Evolutionary conservation across 139 green algal genomes (phyloP).

Genomic region (Tetradesmus obliquus): DNA sequence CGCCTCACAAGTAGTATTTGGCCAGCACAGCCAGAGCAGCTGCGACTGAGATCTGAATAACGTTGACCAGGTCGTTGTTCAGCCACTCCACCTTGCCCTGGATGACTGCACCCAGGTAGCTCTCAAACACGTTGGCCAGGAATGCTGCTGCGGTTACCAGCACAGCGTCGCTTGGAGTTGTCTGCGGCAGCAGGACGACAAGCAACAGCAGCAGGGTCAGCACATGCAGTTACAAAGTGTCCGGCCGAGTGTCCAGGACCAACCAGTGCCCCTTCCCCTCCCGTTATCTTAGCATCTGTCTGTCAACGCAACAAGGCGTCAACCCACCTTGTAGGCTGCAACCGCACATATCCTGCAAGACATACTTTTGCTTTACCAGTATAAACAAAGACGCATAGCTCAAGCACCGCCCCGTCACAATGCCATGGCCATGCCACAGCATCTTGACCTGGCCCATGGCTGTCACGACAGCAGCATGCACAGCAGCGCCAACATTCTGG

Average conservation of each 20-base stretch:
- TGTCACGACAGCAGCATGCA: background rate
- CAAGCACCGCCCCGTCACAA: too few species aligned
- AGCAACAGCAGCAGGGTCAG: background rate
- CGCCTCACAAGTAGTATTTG: constrained; percentile 13
- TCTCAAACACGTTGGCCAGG: constrained; percentile 93
- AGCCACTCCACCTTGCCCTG: constrained; percentile 88
- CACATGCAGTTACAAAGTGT: background rate
- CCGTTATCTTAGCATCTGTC: background rate
- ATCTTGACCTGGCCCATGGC: too few species aligned
- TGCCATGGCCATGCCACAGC: too few species aligned
- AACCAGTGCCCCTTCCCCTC: background rate
- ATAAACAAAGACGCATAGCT: too few species aligned
- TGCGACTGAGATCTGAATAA: constrained; percentile 93
- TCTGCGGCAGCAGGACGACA: constrained; percentile 53
- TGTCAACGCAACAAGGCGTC: background rate
- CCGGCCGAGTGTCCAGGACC: too few species aligned
- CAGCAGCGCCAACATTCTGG: background rate
- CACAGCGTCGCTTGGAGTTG: constrained; percentile 47
- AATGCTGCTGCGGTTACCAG: constrained; percentile 66
- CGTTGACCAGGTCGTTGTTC: constrained; percentile 97
- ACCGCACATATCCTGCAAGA: background rate
- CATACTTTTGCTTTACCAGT: too few species aligned
- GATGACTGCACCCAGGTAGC: constrained; percentile 85
- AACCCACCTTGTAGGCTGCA: background rate
- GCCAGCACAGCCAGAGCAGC: constrained; percentile 67